These are phyloP conservation scores for Ophiocordyceps camponoti-floridani DNA, from an alignment of 2,329 filamentous ascomycete species.

Conservation along the genomic window DNA sequence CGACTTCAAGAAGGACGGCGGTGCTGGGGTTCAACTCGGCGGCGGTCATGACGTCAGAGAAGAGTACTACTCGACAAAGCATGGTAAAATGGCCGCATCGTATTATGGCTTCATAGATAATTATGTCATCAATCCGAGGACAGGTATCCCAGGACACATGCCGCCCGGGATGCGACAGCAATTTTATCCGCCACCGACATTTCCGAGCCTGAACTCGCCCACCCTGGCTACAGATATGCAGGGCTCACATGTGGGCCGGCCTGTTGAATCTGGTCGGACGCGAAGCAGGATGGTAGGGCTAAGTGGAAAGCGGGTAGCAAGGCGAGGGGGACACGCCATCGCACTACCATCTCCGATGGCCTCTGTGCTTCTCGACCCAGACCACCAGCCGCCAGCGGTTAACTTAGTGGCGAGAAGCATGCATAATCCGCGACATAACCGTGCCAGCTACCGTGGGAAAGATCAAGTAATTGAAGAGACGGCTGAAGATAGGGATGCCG, in stretches of 20 bases:
- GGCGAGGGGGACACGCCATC: conserved; percentile 18
- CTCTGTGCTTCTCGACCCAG: conserved; percentile 57
- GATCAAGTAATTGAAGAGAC: conserved; percentile 38
- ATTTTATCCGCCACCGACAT: conserved; percentile 60
- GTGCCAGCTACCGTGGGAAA: conserved; percentile 26
- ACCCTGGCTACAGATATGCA: conserved; percentile 38
- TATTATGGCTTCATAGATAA: conserved; percentile 92
- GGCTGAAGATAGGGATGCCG: conserved; percentile 27
- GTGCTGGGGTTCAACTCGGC: conserved; percentile 19
- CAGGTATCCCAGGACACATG: conserved; percentile 42
- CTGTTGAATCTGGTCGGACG: conserved; percentile 24
- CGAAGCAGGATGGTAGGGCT: conserved; percentile 20
- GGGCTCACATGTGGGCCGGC: conserved; percentile 22
- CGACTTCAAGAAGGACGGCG: conserved; percentile 73
- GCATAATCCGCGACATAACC: conserved; percentile 26
- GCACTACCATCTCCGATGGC: conserved; percentile 47
- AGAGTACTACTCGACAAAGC: conserved; percentile 87
- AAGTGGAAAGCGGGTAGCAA: conserved; percentile 2
- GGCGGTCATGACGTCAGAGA: conserved; percentile 51
- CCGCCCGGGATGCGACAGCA: conserved; percentile 31
- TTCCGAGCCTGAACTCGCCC: conserved; percentile 52
- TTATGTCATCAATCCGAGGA: conserved; percentile 61
- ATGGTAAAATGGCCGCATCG: conserved; percentile 96
- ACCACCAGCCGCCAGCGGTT: conserved; percentile 45
- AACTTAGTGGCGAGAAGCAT: conserved; percentile 24